phyloP scores from a whole-genome alignment of 108 stramenopile species.

The Thalassiosira profunda region DNA sequence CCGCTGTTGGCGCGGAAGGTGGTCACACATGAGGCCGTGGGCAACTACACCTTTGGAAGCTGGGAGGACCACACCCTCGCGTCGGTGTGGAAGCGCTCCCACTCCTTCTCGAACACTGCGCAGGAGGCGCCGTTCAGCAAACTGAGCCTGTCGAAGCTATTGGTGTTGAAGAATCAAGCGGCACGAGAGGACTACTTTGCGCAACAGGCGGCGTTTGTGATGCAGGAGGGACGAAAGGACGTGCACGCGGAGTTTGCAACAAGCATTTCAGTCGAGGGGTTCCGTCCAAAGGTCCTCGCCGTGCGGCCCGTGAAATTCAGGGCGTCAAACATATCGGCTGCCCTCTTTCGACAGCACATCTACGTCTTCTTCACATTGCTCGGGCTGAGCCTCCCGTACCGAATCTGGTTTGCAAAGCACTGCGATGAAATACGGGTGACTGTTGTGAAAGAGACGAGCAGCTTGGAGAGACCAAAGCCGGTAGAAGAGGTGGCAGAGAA shows the following conservation, averaged over 20 bases:
- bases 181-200: constrained; percentile 85
- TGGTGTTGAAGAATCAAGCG: constrained; percentile 65
- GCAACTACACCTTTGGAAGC: constrained; percentile 56
- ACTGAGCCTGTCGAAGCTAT: constrained; percentile 66
- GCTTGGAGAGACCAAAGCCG: constrained; percentile 4
- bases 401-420: constrained; percentile 82
- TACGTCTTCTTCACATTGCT: constrained; percentile 75
- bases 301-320: constrained; percentile 55
- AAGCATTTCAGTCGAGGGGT: constrained; percentile 76
- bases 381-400: constrained; percentile 84
- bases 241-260: constrained; percentile 86
- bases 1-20: constrained; percentile 72
- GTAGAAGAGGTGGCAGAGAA: background rate
- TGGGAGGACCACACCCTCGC: constrained; percentile 72
- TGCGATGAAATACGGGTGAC: constrained; percentile 87
- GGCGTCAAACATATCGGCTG: constrained; percentile 33
- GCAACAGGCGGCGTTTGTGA: constrained; percentile 85
- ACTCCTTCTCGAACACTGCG: constrained; percentile 20
- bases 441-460: constrained; percentile 79
- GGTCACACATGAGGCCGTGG: constrained; percentile 66
- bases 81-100: constrained; percentile 82
- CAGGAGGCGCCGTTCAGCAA: constrained; percentile 79
- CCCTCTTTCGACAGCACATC: constrained; percentile 57
- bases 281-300: constrained; percentile 69
- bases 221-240: constrained; percentile 73